Evolutionary conservation across 2,329 filamentous ascomycete genomes (phyloP).

Genomic region (Tetracladium maxilliforme): DNA sequence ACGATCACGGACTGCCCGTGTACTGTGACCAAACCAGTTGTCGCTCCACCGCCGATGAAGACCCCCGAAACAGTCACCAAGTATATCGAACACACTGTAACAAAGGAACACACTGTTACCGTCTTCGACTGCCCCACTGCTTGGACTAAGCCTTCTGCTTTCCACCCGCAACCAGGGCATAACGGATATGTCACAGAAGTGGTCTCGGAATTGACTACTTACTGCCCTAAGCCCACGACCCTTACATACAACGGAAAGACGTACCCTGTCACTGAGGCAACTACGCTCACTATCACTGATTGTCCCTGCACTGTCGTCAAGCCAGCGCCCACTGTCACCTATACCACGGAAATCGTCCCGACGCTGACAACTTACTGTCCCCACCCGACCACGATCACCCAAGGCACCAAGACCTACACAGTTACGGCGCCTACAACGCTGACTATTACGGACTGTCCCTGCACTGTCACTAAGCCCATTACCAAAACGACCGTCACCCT

Average conservation of each 20-base stretch:
- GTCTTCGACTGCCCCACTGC: too few species aligned
- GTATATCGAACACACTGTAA: too few species aligned
- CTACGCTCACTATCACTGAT: neutral
- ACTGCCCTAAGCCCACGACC: neutral
- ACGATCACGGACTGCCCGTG: too few species aligned
- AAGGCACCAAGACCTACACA: neutral
- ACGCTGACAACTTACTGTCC: neutral
- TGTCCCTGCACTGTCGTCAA: neutral
- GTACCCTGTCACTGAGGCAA: neutral
- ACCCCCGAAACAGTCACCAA: too few species aligned
- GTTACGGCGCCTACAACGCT: neutral
- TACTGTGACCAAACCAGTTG: too few species aligned
- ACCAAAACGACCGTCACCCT: too few species aligned
- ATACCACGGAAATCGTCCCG: neutral
- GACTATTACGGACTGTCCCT: neutral
- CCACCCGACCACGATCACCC: neutral
- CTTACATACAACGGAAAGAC: neutral
- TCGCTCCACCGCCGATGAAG: too few species aligned
- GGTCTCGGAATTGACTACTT: neutral
- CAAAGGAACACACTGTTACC: too few species aligned
- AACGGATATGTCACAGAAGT: too few species aligned
- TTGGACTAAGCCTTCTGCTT: too few species aligned
- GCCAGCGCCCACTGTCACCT: neutral
- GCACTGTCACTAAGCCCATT: neutral
- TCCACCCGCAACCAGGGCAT: too few species aligned